Evolutionary conservation across 176 grass and related monocot species (phyloP).

Genomic region (Sorghum bicolor): Sorghum_bicolor_NCBIv3 NC_012871.2:63900001-63900500

Average conservation of each 20-base stretch:
- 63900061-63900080: neutral
- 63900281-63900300: conserved; percentile 12
- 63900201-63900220: neutral
- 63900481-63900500: conserved; percentile 58
- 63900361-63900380: neutral
- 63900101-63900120: neutral
- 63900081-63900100: neutral
- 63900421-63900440: conserved; percentile 59
- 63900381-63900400: conserved; percentile 4
- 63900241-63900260: neutral
- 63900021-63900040: neutral
- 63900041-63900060: neutral
- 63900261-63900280: neutral
- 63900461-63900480: conserved; percentile 55
- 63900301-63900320: too few relatives aligned
- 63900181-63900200: neutral
- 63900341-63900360: too few relatives aligned
- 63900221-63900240: conserved; percentile 13
- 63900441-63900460: conserved; percentile 61
- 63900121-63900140: neutral
- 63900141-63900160: neutral
- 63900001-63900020: neutral
- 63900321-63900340: too few relatives aligned
- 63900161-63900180: neutral
- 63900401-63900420: conserved; percentile 91